These are phyloP conservation scores for Neonectria coccinea DNA, from an alignment of 2,329 filamentous ascomycete species.

Conservation along the genomic window DNA sequence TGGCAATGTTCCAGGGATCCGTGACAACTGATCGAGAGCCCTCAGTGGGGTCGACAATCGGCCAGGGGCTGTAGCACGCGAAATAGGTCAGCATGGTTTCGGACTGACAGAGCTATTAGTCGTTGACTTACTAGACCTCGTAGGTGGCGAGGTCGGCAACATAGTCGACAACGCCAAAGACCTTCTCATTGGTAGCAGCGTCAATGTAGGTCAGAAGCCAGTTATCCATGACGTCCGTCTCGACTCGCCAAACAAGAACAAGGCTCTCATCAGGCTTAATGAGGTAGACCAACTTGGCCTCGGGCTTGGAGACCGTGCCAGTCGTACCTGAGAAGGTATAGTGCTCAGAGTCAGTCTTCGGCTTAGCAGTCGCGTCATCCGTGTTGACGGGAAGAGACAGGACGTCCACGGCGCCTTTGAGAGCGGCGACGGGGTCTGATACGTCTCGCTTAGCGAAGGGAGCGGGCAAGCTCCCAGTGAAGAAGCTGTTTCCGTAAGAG, in stretches of 20 bases:
- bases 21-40: slow-evolving; percentile 57
- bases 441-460: slow-evolving; percentile 55
- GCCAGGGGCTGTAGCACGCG: slow-evolving; percentile 56
- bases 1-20: slow-evolving; percentile 60
- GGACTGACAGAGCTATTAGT: too few species aligned
- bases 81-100: background rate
- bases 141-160: slow-evolving; percentile 65
- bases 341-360: slow-evolving; percentile 43
- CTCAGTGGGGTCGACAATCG: slow-evolving; percentile 64
- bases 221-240: slow-evolving; percentile 67
- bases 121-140: slow-evolving; percentile 58
- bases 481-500: slow-evolving; percentile 65
- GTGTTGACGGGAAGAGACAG: slow-evolving; percentile 50
- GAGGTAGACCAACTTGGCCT: slow-evolving; percentile 67
- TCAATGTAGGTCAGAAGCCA: slow-evolving; percentile 72
- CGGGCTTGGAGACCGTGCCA: slow-evolving; percentile 63
- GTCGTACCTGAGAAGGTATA: slow-evolving; percentile 60
- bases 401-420: slow-evolving; percentile 54
- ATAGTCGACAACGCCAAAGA: slow-evolving; percentile 69
- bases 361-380: slow-evolving; percentile 41
- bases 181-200: slow-evolving; percentile 57
- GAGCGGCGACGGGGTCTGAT: slow-evolving; percentile 57
- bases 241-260: slow-evolving; percentile 66
- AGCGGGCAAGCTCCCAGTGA: slow-evolving; percentile 57
- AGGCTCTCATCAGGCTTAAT: slow-evolving; percentile 60